These are phyloP conservation scores for Ophiorrhiza pumila DNA, from an alignment of 257 asterid species.

Conservation along the genomic window DNA sequence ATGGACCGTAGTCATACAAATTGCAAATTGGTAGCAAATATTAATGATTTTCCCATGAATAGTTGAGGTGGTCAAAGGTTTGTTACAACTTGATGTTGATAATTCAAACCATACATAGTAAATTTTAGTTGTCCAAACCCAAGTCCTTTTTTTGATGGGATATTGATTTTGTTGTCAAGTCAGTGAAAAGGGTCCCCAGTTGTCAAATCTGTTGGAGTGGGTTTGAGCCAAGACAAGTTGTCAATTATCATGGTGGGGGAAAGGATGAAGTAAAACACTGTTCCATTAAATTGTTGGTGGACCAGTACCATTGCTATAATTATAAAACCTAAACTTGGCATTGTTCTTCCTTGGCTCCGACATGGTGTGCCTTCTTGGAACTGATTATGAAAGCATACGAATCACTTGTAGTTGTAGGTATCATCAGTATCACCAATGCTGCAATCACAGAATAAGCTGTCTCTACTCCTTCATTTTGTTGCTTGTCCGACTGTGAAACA, in stretches of 20 bases:
- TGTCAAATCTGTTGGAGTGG: neutral
- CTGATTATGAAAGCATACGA: neutral
- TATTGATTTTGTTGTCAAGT: neutral
- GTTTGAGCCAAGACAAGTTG: neutral
- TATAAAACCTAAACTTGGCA: slow-evolving; percentile 10
- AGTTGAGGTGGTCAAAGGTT: too few relatives aligned
- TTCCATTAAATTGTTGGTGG: neutral
- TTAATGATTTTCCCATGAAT: too few relatives aligned
- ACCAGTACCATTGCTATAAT: too few relatives aligned
- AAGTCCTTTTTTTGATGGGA: too few relatives aligned
- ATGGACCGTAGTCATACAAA: too few relatives aligned
- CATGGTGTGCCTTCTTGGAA: neutral
- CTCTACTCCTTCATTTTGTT: neutral
- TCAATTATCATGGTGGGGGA: neutral
- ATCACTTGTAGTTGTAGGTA: neutral
- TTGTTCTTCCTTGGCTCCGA: neutral
- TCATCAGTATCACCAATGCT: too few relatives aligned
- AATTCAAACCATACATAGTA: too few relatives aligned
- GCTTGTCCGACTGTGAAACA: neutral
- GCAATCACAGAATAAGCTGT: neutral
- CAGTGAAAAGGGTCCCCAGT: slow-evolving; percentile 2
- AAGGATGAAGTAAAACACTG: neutral
- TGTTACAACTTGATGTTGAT: too few relatives aligned
- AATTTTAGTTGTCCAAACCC: too few relatives aligned
- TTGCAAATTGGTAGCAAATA: too few relatives aligned